A percentile compares a stretch with the other conserved stretches of the same genome.
phyloP scores from a whole-genome alignment of 768 basidiomycete genomes.

The Phlebiopsis gigantea region DNA sequence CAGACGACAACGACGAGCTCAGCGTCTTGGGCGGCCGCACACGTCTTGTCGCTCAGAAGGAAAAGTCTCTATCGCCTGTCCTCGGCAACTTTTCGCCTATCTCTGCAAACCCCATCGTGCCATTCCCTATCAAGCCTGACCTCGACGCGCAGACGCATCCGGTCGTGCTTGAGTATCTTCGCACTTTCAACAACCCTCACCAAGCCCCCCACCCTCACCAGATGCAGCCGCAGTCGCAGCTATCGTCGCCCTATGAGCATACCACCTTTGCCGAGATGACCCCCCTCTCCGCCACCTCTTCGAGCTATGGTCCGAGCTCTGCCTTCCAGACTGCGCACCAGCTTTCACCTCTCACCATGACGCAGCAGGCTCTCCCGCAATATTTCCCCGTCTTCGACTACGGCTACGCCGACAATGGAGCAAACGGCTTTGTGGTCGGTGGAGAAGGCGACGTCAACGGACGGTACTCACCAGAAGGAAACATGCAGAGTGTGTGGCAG shows the following conservation, averaged over 20 bases:
- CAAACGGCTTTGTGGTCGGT: constrained; percentile 20
- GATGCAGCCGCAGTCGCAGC: constrained; percentile 1
- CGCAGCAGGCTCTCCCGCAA: constrained; percentile 42
- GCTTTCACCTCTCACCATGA: constrained; percentile 18
- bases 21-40: constrained; percentile 58
- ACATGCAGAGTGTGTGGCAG: constrained; percentile 27
- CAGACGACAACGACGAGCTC: constrained; percentile 57
- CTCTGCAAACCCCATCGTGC: constrained; percentile 69
- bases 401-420: constrained; percentile 28
- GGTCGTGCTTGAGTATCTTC: constrained; percentile 63
- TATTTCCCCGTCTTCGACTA: constrained; percentile 80
- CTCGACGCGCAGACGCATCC: constrained; percentile 50
- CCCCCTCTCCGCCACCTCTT: constrained; percentile 3
- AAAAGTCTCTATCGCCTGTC: constrained; percentile 26
- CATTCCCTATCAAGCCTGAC: constrained; percentile 54
- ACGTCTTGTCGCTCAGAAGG: constrained; percentile 49
- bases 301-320: constrained; percentile 1
- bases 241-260: constrained; percentile 8
- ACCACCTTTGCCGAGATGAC: constrained; percentile 7
- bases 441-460: constrained; percentile 23
- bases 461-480: constrained; percentile 31
- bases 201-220: neutral
- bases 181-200: constrained; percentile 40
- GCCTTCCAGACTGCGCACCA: constrained; percentile 9
- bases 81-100: constrained; percentile 59